These are phyloP conservation scores for Chlorophyllum brunneum DNA, from an alignment of 768 basidiomycete genomes.

Conservation along the genomic window DNA sequence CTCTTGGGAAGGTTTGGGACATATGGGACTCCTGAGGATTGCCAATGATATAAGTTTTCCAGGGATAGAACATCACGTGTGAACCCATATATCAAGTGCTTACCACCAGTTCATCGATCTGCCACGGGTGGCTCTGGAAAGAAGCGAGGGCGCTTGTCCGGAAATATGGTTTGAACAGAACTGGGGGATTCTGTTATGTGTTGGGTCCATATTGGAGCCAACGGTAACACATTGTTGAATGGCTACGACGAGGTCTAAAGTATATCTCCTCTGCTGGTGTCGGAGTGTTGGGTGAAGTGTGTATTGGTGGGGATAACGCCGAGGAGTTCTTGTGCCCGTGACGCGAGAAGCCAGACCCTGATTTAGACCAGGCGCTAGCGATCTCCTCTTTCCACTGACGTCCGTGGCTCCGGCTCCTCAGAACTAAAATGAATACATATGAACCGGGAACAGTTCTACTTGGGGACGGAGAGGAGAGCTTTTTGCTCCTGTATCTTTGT, in stretches of 20 bases:
- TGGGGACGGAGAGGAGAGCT: conserved; percentile 5
- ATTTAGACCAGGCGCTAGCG: no score
- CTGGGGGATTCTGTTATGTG: no score
- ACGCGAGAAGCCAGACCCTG: no score
- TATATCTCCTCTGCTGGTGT: no score
- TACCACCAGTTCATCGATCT: not conserved
- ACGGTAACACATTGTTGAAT: no score
- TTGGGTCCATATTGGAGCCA: no score
- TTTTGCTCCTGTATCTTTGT: conserved; percentile 6
- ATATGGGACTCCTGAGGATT: conserved; percentile 2
- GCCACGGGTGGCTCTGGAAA: not conserved
- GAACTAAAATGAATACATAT: not conserved
- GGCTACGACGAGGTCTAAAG: no score
- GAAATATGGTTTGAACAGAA: not conserved
- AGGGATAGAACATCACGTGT: conserved; percentile 12
- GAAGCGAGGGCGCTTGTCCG: not conserved
- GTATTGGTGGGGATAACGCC: no score
- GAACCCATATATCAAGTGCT: not conserved
- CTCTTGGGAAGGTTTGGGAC: conserved; percentile 10
- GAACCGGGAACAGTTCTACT: not conserved
- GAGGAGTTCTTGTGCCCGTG: no score
- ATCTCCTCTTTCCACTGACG: no score
- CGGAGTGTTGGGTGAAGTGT: no score
- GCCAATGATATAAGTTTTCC: conserved; percentile 11
- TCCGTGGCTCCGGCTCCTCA: no score